Conservation (phyloP, 257 asterid species). For the Solanum chiquidenum region DNA sequence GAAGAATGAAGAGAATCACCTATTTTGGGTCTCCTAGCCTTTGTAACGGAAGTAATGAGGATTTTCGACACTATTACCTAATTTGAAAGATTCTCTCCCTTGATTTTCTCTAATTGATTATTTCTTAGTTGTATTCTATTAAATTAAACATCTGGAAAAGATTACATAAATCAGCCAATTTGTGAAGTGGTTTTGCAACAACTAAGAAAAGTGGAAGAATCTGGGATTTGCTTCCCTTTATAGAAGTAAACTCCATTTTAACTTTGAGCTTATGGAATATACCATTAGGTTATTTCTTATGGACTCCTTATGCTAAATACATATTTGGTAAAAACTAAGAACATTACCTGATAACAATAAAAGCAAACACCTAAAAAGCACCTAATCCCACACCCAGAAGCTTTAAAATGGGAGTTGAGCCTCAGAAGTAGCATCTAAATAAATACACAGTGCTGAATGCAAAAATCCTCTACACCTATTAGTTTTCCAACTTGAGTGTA, state of each 20-base stretch:
- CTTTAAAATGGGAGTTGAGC: neutral
- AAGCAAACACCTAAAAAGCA: neutral
- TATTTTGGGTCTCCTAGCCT: too few species aligned
- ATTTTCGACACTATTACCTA: too few species aligned
- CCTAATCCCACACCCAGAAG: neutral
- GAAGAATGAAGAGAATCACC: too few species aligned
- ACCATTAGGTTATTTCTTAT: neutral
- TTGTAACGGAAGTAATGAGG: too few species aligned
- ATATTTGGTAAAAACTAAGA: neutral
- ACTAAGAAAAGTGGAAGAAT: neutral
- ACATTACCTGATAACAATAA: neutral
- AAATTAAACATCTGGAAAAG: too few species aligned
- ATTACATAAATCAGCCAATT: neutral
- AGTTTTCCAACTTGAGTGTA: neutral
- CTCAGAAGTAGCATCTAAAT: too few species aligned
- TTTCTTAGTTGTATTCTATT: too few species aligned
- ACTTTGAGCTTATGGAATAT: neutral
- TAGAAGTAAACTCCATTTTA: neutral
- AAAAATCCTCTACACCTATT: neutral
- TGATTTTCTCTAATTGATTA: too few species aligned
- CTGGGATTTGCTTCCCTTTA: neutral
- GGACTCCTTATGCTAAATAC: neutral
- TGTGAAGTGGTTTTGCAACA: neutral
- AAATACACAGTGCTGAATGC: neutral
- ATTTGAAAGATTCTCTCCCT: too few species aligned